Evolutionary conservation across 2,329 filamentous ascomycete species (phyloP), one percentile per base, ranked within the genome.

Genomic region (Claviceps digitariae): DNA sequence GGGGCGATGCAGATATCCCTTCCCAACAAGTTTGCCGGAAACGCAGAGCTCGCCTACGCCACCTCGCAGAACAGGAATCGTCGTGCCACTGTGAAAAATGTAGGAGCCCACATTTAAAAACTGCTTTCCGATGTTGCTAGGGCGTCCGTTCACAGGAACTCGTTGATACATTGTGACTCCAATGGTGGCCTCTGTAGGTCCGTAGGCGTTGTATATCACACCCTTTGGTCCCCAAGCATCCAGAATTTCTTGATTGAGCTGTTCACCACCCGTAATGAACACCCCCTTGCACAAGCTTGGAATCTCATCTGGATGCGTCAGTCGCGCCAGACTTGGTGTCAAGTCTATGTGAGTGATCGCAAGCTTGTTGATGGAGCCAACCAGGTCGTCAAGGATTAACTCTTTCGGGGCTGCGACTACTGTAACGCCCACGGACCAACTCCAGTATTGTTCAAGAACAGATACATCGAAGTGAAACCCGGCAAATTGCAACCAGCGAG

Each of bases 401-500:
- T 96, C 90, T 58, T 87, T 79, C 0, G 88, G 86, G 7, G 87
- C 90, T 2, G 87, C 83, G 2, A 91, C 85, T 0, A 96, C 78
- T 4, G 86, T 84, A 27, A 96, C 90, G 1, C 90, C 90, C 1
- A 93, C 86, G 29, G 85, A 89, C 90, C 90, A 96, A 54, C 84
- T 93, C 89, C 89, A 96, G 65, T 91, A 96, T 62, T 95, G 90
- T 63, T 96, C 90, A 0, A 96, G 75, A 0, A 96, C 86, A 1
- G 87, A 93, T 4, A 96, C 90, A 61, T 96, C 91, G 56, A 96
- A 96, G 66, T 95, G 91, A 54, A 95, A 88, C 0, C 89, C 90
- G 1, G 91, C 91, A 63, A 96, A 96, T 63, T 96, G 91, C 1
- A 96, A 74, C 84, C 89, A 96, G 54, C 86, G 81, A 0, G 90